phyloP scores from a whole-genome alignment of 106 monocot species.

The Allium sativum region DNA sequence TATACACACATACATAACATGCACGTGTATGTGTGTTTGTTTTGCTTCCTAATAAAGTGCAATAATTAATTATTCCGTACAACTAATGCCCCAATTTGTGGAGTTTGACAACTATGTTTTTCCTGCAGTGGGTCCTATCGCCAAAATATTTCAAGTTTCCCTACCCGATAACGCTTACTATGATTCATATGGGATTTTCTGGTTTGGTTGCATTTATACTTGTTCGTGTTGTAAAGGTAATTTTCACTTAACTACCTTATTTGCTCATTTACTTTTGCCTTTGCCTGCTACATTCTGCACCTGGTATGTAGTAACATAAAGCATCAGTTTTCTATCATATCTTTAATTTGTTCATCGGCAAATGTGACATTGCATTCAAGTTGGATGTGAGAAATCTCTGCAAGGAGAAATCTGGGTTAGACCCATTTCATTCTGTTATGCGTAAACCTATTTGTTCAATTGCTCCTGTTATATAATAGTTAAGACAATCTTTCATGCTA shows the following conservation, averaged over 20 bases:
- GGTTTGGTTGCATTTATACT: conserved; percentile 66
- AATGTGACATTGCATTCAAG: not conserved
- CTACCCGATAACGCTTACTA: conserved; percentile 87
- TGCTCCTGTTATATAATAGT: too few relatives aligned
- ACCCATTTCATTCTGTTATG: too few relatives aligned
- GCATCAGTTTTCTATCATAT: not conserved
- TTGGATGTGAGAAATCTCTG: not conserved
- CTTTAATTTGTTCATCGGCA: not conserved
- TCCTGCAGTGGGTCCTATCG: conserved; percentile 92
- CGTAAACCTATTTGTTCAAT: too few relatives aligned
- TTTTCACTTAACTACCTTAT: not conserved
- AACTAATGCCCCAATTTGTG: not conserved
- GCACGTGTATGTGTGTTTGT: too few relatives aligned
- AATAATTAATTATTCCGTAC: not conserved
- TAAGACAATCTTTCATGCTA: too few relatives aligned
- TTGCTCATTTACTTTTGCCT: not conserved
- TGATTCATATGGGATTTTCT: conserved; percentile 99
- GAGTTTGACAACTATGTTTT: not conserved
- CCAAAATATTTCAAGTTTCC: conserved; percentile 93
- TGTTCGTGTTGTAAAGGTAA: conserved; percentile 91
- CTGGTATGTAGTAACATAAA: not conserved
- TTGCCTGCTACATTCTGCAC: not conserved
- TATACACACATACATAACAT: too few relatives aligned
- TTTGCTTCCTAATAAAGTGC: not conserved
- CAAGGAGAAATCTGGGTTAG: too few relatives aligned